A percentile compares a stretch with the other conserved stretches of the same genome.
phyloP scores from a whole-genome alignment of 129 eudicot species.

The Lactuca sativa region DNA sequence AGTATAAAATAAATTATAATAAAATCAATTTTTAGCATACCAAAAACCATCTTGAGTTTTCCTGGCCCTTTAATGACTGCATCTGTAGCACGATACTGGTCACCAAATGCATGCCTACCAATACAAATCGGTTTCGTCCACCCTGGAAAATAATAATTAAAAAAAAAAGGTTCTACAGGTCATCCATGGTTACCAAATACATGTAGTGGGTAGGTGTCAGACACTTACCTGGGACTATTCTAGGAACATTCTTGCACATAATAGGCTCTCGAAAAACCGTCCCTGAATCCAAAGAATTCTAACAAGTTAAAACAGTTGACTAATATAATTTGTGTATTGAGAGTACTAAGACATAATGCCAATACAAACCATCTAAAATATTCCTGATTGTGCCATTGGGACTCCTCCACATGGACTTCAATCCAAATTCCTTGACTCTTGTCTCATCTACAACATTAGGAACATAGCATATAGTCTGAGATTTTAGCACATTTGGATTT shows the following conservation, averaged over 20 bases:
- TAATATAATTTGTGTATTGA: conserved; percentile 4
- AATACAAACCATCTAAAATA: conserved; percentile 70
- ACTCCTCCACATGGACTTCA: conserved; percentile 96
- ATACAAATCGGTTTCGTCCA: conserved; percentile 96
- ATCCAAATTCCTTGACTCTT: conserved; percentile 88
- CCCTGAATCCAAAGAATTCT: conserved; percentile 42
- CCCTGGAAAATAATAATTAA: conserved; percentile 40
- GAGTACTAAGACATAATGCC: background rate
- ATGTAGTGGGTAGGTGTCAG: conserved; percentile 1
- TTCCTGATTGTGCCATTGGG: conserved; percentile 99
- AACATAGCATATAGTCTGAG: conserved; percentile 13
- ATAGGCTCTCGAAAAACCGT: conserved; percentile 99
- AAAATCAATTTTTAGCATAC: conserved; percentile 33
- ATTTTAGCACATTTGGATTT: background rate
- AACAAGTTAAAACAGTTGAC: conserved; percentile 12
- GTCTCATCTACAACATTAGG: conserved; percentile 70
- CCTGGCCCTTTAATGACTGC: conserved; percentile 76
- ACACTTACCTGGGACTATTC: conserved; percentile 71
- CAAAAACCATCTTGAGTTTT: conserved; percentile 92
- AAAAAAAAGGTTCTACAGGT: background rate
- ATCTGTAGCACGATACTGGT: conserved; percentile 98
- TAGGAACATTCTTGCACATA: conserved; percentile 78
- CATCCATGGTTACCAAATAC: conserved; percentile 22
- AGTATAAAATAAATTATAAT: background rate
- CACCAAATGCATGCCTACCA: conserved; percentile 98